Evolutionary conservation across 2,329 filamentous ascomycete species (phyloP).

Genomic region (Pyricularia grisea): DNA sequence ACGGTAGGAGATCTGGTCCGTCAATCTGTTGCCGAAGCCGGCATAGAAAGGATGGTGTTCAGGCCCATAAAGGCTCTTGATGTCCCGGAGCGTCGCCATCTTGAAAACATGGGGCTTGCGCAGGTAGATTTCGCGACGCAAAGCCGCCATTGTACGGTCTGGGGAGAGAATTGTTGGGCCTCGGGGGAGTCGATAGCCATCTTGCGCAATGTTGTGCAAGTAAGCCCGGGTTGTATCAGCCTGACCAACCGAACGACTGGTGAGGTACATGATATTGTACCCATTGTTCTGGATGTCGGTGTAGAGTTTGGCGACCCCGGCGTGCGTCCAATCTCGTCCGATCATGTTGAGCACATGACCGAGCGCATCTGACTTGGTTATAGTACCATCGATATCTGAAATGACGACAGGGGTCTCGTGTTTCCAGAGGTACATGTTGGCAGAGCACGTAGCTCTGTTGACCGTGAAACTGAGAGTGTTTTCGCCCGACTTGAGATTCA

Average conservation of each 20-base stretch:
- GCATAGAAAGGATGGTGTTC: constrained; percentile 85
- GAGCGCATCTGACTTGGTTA: constrained; percentile 92
- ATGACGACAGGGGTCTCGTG: constrained; percentile 91
- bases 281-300: constrained; percentile 92
- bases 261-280: constrained; percentile 98
- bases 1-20: constrained; percentile 91
- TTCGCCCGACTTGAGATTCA: constrained; percentile 73
- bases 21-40: constrained; percentile 92
- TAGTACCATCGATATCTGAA: constrained; percentile 96
- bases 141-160: constrained; percentile 86
- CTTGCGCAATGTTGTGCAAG: constrained; percentile 80
- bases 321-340: constrained; percentile 94
- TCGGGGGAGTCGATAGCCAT: constrained; percentile 74
- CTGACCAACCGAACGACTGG: constrained; percentile 85
- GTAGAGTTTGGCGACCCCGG: constrained; percentile 93
- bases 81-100: constrained; percentile 95
- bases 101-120: constrained; percentile 98
- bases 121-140: constrained; percentile 86
- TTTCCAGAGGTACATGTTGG: constrained; percentile 90
- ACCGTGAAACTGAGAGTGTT: constrained; percentile 96
- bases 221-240: constrained; percentile 87
- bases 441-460: constrained; percentile 84
- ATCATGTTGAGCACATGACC: constrained; percentile 96
- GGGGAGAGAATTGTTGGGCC: constrained; percentile 94
- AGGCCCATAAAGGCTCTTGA: constrained; percentile 74